A percentile compares a stretch with the other conserved stretches of the same genome.
Conservation (phyloP, 2,329 filamentous ascomycete genomes). For the Paecilomyces niveus region DNA sequence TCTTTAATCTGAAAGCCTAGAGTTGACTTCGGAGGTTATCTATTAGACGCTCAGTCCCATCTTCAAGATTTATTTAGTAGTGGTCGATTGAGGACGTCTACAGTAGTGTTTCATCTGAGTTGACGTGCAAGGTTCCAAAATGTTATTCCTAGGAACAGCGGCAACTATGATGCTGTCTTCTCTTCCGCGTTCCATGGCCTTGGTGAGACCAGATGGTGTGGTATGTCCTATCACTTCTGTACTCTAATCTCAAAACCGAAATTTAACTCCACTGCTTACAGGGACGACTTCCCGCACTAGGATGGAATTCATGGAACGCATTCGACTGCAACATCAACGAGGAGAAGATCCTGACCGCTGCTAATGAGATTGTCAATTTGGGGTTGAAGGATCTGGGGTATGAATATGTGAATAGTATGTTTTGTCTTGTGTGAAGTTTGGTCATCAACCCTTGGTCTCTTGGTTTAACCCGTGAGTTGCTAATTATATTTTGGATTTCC, state of each 20-base stretch:
- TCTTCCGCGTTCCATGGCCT: constrained; percentile 12
- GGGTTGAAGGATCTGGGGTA: constrained; percentile 45
- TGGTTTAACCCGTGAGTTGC: not conserved
- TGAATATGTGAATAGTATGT: constrained; percentile 38
- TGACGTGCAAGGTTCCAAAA: not conserved
- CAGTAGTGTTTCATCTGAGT: not conserved
- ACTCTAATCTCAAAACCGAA: not conserved
- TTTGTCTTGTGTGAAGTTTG: not conserved
- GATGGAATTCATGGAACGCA: constrained; percentile 42
- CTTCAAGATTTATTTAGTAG: not conserved
- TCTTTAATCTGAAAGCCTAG: too few relatives aligned
- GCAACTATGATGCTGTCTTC: constrained; percentile 11
- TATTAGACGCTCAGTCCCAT: too few relatives aligned
- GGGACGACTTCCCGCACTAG: constrained; percentile 27
- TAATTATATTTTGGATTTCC: not conserved
- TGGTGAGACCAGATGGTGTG: constrained; percentile 20
- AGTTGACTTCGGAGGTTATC: too few relatives aligned
- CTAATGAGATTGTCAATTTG: constrained; percentile 37
- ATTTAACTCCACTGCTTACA: constrained; percentile 2
- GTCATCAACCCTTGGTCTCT: not conserved
- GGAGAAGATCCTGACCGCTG: constrained; percentile 40
- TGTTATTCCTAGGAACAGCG: constrained; percentile 2
- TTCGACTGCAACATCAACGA: constrained; percentile 44
- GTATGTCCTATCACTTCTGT: constrained; percentile 9
- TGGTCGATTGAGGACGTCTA: not conserved